A percentile compares a stretch with the other conserved stretches of the same genome.
Evolutionary conservation across 306 rosid genomes (phyloP).

Genomic region (Lotus japonicus): DNA sequence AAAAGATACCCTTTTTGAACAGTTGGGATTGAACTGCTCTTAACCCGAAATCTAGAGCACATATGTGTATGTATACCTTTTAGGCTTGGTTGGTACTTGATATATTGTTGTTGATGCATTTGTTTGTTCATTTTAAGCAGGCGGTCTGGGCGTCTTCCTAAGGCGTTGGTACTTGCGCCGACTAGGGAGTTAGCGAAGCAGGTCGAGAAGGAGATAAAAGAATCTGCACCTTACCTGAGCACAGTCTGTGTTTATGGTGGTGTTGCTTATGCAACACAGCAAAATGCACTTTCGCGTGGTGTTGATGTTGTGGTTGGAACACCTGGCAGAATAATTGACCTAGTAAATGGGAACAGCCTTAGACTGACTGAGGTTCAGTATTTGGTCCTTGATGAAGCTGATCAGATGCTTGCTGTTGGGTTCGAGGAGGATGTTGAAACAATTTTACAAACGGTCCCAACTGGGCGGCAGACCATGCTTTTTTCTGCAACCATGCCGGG

Average conservation of each 20-base stretch:
- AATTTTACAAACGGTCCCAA: conserved; percentile 72
- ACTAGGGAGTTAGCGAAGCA: conserved; percentile 96
- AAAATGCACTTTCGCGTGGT: conserved; percentile 85
- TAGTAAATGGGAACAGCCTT: conserved; percentile 78
- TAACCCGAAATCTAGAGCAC: too few relatives aligned
- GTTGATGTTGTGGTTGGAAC: conserved; percentile 99
- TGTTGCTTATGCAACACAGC: conserved; percentile 77
- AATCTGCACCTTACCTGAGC: conserved; percentile 77
- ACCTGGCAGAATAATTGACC: conserved; percentile 92
- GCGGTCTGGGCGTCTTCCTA: conserved; percentile 64
- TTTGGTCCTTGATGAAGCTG: conserved; percentile 98
- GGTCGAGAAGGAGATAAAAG: conserved; percentile 93
- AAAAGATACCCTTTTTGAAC: too few relatives aligned
- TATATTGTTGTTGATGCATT: background rate
- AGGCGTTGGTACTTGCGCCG: conserved; percentile 78
- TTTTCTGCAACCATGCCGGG: conserved; percentile 98
- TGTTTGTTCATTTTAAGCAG: conserved; percentile 30
- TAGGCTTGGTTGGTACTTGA: background rate
- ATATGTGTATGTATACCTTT: background rate
- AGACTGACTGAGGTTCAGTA: conserved; percentile 69
- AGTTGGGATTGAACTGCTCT: too few relatives aligned
- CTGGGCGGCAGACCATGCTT: conserved; percentile 87
- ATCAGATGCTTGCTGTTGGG: conserved; percentile 99
- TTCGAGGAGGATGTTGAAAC: conserved; percentile 97
- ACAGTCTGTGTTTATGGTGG: conserved; percentile 93